Conservation (phyloP, 768 basidiomycete species). For the Boletus coccyginus region DNA sequence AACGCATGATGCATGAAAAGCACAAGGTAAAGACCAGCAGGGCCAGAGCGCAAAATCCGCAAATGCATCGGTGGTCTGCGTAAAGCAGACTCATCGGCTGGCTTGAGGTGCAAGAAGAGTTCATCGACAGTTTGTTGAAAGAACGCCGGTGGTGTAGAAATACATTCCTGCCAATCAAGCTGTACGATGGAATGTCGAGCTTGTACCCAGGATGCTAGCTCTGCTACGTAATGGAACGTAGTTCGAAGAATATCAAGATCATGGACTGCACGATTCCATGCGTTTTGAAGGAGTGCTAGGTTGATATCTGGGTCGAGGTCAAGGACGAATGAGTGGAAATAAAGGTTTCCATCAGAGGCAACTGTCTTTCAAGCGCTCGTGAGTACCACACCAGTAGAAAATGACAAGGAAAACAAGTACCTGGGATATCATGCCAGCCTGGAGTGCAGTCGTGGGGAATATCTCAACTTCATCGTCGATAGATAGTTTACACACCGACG, state of each 20-base stretch:
- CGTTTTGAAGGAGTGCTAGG: slow-evolving; percentile 28
- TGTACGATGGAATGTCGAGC: slow-evolving; percentile 23
- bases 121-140: slow-evolving; percentile 11
- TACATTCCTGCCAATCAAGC: slow-evolving; percentile 25
- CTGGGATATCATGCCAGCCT: slow-evolving; percentile 51
- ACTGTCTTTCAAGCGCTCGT: slow-evolving; percentile 23
- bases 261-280: slow-evolving; percentile 36
- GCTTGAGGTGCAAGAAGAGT: slow-evolving; percentile 11
- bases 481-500: slow-evolving; percentile 15
- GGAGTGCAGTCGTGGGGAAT: slow-evolving; percentile 43
- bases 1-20: slow-evolving; percentile 47
- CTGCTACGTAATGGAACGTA: slow-evolving; percentile 43
- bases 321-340: slow-evolving; percentile 34
- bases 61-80: slow-evolving; percentile 33
- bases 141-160: slow-evolving; percentile 1
- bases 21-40: slow-evolving; percentile 24
- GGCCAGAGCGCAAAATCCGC: slow-evolving; percentile 11
- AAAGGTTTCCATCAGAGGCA: slow-evolving; percentile 27
- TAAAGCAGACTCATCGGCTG: slow-evolving; percentile 24
- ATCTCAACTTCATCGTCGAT: slow-evolving; percentile 32
- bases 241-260: slow-evolving; percentile 43
- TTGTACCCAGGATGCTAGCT: slow-evolving; percentile 32
- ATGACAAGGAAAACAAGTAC: slow-evolving; percentile 20
- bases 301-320: slow-evolving; percentile 18
- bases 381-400: neutral